These are phyloP conservation scores for Tarenaya hassleriana DNA, from an alignment of 345 rosid genomes.

Conservation along the genomic window DNA sequence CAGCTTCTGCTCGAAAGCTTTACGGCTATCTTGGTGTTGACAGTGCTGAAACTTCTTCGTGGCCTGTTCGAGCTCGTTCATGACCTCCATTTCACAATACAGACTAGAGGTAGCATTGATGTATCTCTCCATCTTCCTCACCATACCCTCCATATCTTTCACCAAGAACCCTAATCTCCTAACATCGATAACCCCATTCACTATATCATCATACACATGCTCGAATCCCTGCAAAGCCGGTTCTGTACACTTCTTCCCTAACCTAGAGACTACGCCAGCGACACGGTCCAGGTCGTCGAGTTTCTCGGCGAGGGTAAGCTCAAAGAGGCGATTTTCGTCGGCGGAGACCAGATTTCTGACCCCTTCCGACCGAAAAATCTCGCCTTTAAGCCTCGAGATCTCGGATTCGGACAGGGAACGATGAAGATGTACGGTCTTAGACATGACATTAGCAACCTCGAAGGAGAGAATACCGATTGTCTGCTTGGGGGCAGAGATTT, in stretches of 20 bases:
- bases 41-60: constrained; percentile 69
- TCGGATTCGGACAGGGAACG: constrained; percentile 71
- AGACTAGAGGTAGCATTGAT: constrained; percentile 62
- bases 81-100: constrained; percentile 83
- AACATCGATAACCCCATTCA: constrained; percentile 68
- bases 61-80: constrained; percentile 79
- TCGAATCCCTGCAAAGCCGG: constrained; percentile 94
- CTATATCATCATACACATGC: constrained; percentile 81
- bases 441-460: constrained; percentile 86
- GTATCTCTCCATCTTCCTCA: constrained; percentile 85
- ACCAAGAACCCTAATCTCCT: constrained; percentile 78
- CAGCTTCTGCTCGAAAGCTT: constrained; percentile 86
- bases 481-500: constrained; percentile 35
- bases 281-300: constrained; percentile 78
- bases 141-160: constrained; percentile 89
- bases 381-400: constrained; percentile 62
- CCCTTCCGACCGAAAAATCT: constrained; percentile 63
- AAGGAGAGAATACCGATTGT: constrained; percentile 78
- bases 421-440: constrained; percentile 76
- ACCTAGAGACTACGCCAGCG: constrained; percentile 71
- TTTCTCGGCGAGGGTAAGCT: constrained; percentile 77
- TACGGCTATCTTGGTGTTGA: constrained; percentile 66
- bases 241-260: constrained; percentile 79
- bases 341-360: constrained; percentile 53
- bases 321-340: constrained; percentile 55